Percentiles rank a stretch among this genome's conserved stretches.
phyloP scores from a whole-genome alignment of 2,329 filamentous ascomycete species.

The Acephala macrosclerotiorum region DNA sequence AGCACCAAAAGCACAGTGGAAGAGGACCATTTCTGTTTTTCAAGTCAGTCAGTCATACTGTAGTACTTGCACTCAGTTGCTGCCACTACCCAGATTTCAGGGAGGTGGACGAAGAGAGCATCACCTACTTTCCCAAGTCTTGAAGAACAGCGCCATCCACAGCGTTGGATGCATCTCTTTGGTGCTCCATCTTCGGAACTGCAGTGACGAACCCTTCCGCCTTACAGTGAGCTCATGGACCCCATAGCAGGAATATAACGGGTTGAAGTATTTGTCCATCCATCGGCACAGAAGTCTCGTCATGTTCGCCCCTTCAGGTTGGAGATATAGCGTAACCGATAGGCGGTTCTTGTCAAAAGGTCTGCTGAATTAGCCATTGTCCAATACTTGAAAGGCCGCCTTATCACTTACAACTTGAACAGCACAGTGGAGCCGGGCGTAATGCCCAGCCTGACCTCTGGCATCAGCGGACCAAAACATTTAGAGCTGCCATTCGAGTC shows the following conservation, averaged over 20 bases:
- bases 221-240: slow-evolving; percentile 62
- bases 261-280: slow-evolving; percentile 39
- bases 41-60: not conserved
- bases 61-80: slow-evolving; percentile 27
- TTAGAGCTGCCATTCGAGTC: slow-evolving; percentile 48
- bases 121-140: slow-evolving; percentile 64
- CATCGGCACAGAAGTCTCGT: slow-evolving; percentile 43
- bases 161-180: slow-evolving; percentile 52
- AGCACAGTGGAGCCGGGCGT: slow-evolving; percentile 58
- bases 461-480: slow-evolving; percentile 55
- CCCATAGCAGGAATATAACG: slow-evolving; percentile 56
- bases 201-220: slow-evolving; percentile 56
- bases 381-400: not conserved
- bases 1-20: slow-evolving; percentile 64
- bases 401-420: slow-evolving; percentile 57
- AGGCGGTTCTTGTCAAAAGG: slow-evolving; percentile 63
- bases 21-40: slow-evolving; percentile 62
- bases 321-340: slow-evolving; percentile 60
- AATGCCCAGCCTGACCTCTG: slow-evolving; percentile 53
- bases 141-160: slow-evolving; percentile 64
- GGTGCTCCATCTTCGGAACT: slow-evolving; percentile 60
- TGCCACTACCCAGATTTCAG: no score
- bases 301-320: slow-evolving; percentile 46
- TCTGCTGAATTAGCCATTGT: slow-evolving; percentile 43
- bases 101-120: no score